phyloP scores from a whole-genome alignment of 2,329 filamentous ascomycete species.

The Aspergillus versicolor region DNA sequence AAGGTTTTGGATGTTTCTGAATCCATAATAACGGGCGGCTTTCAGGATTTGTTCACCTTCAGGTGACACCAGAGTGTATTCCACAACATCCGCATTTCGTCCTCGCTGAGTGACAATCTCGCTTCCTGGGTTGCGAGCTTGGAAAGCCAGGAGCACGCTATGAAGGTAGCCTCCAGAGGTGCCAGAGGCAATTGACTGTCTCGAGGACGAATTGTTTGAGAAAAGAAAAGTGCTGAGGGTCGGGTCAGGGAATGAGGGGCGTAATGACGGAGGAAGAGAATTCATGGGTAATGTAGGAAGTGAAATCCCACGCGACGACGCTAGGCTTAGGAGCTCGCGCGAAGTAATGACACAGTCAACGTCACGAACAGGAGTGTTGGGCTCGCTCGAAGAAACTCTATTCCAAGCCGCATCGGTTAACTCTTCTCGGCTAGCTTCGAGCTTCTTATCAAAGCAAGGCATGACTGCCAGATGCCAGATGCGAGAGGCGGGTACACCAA shows the following conservation, averaged over 20 bases:
- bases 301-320: slow-evolving; percentile 73
- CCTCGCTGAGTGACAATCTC: slow-evolving; percentile 70
- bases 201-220: slow-evolving; percentile 43
- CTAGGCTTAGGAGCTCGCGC: slow-evolving; percentile 87
- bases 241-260: slow-evolving; percentile 69
- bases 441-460: slow-evolving; percentile 99
- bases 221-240: slow-evolving; percentile 73
- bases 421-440: slow-evolving; percentile 91
- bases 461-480: slow-evolving; percentile 97
- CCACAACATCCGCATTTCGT: slow-evolving; percentile 86
- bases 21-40: slow-evolving; percentile 91
- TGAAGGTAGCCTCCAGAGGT: slow-evolving; percentile 87
- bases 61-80: slow-evolving; percentile 68
- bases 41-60: slow-evolving; percentile 64
- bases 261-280: slow-evolving; percentile 48
- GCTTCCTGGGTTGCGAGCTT: slow-evolving; percentile 69
- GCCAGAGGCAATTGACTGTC: slow-evolving; percentile 60
- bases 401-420: slow-evolving; percentile 78
- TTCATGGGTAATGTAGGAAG: slow-evolving; percentile 70
- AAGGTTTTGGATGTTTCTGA: slow-evolving; percentile 96
- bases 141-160: slow-evolving; percentile 75
- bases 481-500: slow-evolving; percentile 70
- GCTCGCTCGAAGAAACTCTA: slow-evolving; percentile 33
- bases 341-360: slow-evolving; percentile 98
- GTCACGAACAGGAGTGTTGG: slow-evolving; percentile 63